A percentile compares a stretch with the other conserved stretches of the same genome.
These are phyloP conservation scores for Kuraishia ogatae DNA, from an alignment of 805 yeast genomes.

Conservation along the genomic window DNA sequence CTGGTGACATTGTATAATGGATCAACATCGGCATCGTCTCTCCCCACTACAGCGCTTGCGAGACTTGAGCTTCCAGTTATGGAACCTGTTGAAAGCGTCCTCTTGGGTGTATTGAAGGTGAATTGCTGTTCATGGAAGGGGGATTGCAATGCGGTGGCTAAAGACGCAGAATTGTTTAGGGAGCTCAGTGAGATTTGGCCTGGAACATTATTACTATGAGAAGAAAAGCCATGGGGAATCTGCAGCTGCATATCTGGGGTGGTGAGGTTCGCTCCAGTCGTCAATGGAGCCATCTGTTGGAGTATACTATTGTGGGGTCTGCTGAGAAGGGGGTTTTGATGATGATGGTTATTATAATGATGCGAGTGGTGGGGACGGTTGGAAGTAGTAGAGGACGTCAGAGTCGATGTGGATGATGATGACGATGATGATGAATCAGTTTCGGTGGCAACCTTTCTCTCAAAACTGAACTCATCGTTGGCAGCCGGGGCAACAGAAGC, in stretches of 20 bases:
- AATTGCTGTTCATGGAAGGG: conserved; percentile 15
- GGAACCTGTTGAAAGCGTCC: not conserved
- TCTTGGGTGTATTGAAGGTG: conserved; percentile 5
- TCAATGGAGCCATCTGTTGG: not conserved
- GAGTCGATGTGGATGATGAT: too few relatives aligned
- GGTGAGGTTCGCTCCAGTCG: not conserved
- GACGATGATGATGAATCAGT: not conserved
- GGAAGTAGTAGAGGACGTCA: not conserved
- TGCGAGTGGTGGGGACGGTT: not conserved
- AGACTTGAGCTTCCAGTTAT: not conserved
- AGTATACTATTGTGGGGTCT: conserved; percentile 1
- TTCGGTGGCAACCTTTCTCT: not conserved
- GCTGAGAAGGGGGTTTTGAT: conserved; percentile 7
- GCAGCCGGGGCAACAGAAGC: not conserved
- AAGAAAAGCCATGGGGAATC: not conserved
- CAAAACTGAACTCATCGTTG: conserved; percentile 2
- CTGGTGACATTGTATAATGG: conserved; percentile 35
- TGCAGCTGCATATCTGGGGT: not conserved
- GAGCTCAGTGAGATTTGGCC: not conserved
- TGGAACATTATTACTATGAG: not conserved
- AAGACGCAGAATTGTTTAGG: not conserved
- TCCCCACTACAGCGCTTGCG: not conserved
- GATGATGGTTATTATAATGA: conserved; percentile 4
- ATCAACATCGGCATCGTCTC: conserved; percentile 17
- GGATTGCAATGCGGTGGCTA: conserved; percentile 11